Evolutionary conservation across 768 basidiomycete genomes (phyloP), one percentile per base, ranked within the genome.

Genomic region (Mycena belliarum): DNA sequence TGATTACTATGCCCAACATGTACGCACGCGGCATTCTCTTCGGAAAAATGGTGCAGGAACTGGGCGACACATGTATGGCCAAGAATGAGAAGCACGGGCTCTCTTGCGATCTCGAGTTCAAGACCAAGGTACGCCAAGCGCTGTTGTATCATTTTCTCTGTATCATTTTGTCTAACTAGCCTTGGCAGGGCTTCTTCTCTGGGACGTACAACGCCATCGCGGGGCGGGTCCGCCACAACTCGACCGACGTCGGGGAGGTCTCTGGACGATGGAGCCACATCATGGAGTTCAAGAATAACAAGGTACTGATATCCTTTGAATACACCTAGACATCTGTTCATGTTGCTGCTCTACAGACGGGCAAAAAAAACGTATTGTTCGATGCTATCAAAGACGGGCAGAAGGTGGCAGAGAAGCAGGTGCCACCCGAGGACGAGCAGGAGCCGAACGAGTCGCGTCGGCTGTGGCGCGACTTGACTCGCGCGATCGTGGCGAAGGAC

Each of bases 1-100:
- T 89, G 57, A 85, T 94, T 64, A 87, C 91, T 57, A 97, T 99
- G 95, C 97, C 97, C 28, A 98, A 98, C 77, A 97, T 98, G 89
- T 96, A 93, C 69, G 91, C 89, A 45, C 82, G 91, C 35, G 92
- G 92, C 9, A 91, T 93, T 63, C 74, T 93, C 41, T 93, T 91
- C 72, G 91, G 90, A 11, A 93, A 91, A 80, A 96, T 99, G 95
- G 89, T 98, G 25, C 79, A 96, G 50, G 97, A 99, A 75, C 79
- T 99, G 21, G 95, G 96, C 6, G 97, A 98, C 72, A 82, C 84
- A 32, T 94, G 93, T 65, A 82, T 77, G 9, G 93, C 93, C 55
- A 86, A 85, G 76, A 95, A 94, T 75, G 87, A 91, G 66, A 85
- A 85, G 66, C 84, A 85, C 42, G 85, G 85, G 20, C 70, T 92